Evolutionary conservation across 352 stramenopile genomes (phyloP).

Genomic region (Phytophthora cactorum): DNA sequence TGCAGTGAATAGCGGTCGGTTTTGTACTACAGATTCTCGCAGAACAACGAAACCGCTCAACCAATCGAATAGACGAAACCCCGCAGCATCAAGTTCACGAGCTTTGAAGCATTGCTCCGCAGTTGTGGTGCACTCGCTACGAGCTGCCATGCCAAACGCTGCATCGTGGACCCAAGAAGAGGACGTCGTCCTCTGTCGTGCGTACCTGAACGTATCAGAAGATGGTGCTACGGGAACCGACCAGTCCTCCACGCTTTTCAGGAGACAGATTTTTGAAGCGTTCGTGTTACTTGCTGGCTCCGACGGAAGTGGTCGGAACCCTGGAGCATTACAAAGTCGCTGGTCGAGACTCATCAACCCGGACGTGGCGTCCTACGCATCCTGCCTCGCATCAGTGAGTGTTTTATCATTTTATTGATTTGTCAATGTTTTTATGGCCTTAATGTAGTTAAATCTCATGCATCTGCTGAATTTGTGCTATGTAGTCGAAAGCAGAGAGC

Average conservation of each 20-base stretch:
- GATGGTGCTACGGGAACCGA: background rate
- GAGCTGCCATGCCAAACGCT: background rate
- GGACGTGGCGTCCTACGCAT: background rate
- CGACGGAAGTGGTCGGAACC: background rate
- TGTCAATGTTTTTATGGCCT: too few species aligned
- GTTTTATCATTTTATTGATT: too few species aligned
- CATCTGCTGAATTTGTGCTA: too few species aligned
- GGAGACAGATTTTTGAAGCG: background rate
- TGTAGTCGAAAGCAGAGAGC: too few species aligned
- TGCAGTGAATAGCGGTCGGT: too few species aligned
- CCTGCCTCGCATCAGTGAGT: background rate
- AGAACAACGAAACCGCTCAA: too few species aligned
- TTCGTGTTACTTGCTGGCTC: background rate
- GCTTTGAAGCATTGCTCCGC: too few species aligned
- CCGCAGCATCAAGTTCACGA: too few species aligned
- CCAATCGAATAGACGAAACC: too few species aligned
- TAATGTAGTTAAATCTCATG: too few species aligned
- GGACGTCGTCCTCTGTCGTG: background rate
- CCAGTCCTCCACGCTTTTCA: background rate
- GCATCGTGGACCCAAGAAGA: background rate
- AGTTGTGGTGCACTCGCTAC: too few species aligned
- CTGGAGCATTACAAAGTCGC: background rate
- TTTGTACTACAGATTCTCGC: too few species aligned
- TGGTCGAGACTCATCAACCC: background rate
- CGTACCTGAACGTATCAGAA: conserved; percentile 5